Evolutionary conservation across 2,329 filamentous ascomycete genomes (phyloP).

Genomic region (Neurospora sp.): DNA sequence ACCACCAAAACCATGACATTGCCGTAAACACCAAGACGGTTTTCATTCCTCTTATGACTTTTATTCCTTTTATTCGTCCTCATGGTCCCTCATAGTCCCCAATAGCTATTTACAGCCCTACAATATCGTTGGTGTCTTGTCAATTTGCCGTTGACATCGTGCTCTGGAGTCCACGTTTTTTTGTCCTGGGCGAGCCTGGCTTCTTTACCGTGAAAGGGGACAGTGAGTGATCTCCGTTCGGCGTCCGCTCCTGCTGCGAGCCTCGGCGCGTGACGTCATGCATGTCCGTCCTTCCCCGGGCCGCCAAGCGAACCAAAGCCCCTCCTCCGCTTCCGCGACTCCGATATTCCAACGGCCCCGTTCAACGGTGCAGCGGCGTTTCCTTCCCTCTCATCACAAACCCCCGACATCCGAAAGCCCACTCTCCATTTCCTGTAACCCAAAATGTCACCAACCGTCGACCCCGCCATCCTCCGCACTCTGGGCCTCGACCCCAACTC

Average conservation of each 20-base stretch:
- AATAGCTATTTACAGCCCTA: no score
- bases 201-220: background rate
- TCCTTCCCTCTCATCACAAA: background rate
- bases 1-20: no score
- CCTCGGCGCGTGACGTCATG: background rate
- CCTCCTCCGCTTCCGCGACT: background rate
- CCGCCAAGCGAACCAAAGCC: background rate
- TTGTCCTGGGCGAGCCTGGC: no score
- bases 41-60: no score
- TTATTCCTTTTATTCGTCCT: no score
- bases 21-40: no score
- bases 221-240: background rate
- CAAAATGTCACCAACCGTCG: slow-evolving; percentile 39
- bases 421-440: background rate
- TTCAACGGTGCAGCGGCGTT: background rate
- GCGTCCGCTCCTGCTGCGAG: background rate
- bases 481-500: slow-evolving; percentile 35
- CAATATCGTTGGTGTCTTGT: no score
- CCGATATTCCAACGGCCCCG: background rate
- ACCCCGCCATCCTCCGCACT: slow-evolving; percentile 51
- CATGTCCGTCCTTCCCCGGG: background rate
- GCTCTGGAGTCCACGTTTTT: no score
- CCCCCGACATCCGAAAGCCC: background rate
- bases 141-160: no score
- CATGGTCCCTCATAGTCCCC: no score